Evolutionary conservation across 2,329 filamentous ascomycete species (phyloP), one percentile per base, ranked within the genome.

Genomic region (Lachnellula occidentalis): DNA sequence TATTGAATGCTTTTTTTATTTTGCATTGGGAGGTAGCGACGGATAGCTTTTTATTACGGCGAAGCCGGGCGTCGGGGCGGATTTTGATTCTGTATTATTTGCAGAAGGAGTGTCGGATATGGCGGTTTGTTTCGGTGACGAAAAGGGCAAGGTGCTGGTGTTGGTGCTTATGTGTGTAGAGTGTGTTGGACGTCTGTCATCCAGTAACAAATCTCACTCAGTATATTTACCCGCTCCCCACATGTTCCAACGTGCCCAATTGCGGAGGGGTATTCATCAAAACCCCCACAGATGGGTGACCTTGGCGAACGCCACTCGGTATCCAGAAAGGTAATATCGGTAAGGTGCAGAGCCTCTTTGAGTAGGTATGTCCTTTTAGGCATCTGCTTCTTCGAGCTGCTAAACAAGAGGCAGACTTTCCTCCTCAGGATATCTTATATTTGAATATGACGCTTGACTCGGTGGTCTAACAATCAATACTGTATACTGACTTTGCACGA

Each of bases 201-300:
- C 49, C 54, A 56, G 48, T 42, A 56, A 45, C 41, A 54, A 50
- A 53, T 43, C 39, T 37, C 45, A 43, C 45, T 31, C 41, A 45
- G 39, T 14, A 46, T 34, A 51, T 48, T 51, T 42, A 45, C 46
- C 37, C 27, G 45, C 45, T 41, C 17, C 14, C 22, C 45, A 39
- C 36, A 39, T 39, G 15, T n/a, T 39, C 36, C 14, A 39, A 47
- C 19, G 39, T 46, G 42, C 12, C 50, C 41, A 51, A 51, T 51
- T 7, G 24, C 12, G n/a, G 19, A 43, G 11, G 41, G 41, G 6
- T 22, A n/a, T 19, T 22, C 19, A 34, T 49, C 47, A n/a, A 21
- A 22, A 37, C 8, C 47, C 34, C 34, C 31, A 37, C 31, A 19
- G 47, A 49, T 22, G 27, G 47, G 47, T 36, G 34, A 24, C 27